Percentiles rank a stretch among this genome's conserved stretches.
These are phyloP conservation scores for Hsuehochloa calcarea DNA, from an alignment of 176 grass and related monocot species.

Conservation along the genomic window DNA sequence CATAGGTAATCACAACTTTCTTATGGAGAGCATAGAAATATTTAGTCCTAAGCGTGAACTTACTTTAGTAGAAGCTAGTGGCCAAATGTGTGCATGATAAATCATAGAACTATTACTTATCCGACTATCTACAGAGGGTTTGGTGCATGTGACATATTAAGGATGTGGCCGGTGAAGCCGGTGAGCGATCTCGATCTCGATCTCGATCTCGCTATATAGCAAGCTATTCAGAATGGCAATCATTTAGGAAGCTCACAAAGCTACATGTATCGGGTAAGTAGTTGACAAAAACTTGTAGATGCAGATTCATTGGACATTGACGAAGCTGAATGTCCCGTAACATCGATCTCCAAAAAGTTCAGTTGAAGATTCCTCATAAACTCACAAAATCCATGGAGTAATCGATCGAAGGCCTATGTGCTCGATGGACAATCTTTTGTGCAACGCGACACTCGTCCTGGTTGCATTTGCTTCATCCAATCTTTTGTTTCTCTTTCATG, in stretches of 20 bases:
- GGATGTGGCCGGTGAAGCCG: neutral
- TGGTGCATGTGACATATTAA: neutral
- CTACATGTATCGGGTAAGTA: constrained; percentile 9
- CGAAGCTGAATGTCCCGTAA: constrained; percentile 21
- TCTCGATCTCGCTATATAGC: constrained; percentile 24
- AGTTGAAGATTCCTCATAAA: constrained; percentile 23
- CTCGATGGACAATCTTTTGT: constrained; percentile 25
- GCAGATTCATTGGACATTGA: constrained; percentile 42
- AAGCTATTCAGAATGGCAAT: constrained; percentile 4
- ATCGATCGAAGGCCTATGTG: constrained; percentile 29
- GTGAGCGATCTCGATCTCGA: constrained; percentile 18
- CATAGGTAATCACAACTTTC: neutral
- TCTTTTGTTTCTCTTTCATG: constrained; percentile 7
- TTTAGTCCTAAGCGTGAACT: neutral
- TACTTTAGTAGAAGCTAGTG: neutral
- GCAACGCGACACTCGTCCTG: neutral
- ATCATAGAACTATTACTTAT: neutral
- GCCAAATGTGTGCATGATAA: neutral
- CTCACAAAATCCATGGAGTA: constrained; percentile 20
- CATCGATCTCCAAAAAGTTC: constrained; percentile 16
- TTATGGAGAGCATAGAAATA: neutral
- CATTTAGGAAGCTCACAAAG: constrained; percentile 41
- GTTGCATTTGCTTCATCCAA: neutral
- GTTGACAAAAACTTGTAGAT: neutral
- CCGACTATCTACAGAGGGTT: neutral